Base-by-base conservation (phyloP, 2,329 filamentous ascomycete genomes). In the Coniochaeta pulveracea region DNA sequence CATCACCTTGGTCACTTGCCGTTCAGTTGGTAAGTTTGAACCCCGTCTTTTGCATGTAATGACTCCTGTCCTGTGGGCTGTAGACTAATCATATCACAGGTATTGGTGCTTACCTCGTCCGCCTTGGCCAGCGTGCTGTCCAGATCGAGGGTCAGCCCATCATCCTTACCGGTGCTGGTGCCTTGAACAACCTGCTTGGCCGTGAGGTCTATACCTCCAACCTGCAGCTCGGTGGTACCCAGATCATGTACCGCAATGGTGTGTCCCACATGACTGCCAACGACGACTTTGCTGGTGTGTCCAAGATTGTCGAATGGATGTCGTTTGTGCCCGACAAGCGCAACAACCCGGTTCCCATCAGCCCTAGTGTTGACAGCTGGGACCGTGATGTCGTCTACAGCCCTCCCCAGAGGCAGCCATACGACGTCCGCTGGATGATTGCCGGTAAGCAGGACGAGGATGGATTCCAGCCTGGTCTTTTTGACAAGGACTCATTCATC, bases 181-280 rank as follows among this genome's bases (percentile, higher is more conserved):
- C 91, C 38, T 81, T 98, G 57, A 98, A 98, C 76, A 98, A 96
- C 66, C 71, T 98, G 49, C 77, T 98, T 40, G 91, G 91, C 51
- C 86, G 93, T 47, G 91, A 98, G 61, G 89, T 98, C 19, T 98
- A 98, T 67, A 95, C 91, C 16, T 96, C 91, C 40, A 98, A 98
- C 72, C 64, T 98, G 53, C 91, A 98, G 69, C 85, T 98, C 44
- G 91, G 91, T 77, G 91, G 91, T 48, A 98, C 91, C n/a, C 91
- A 98, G 63, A 98, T 98, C 72, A 98, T 98, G 91, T 96, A 98
- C 76, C 88, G 85, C 66, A 98, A 98, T 57, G 91, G 91, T 76
- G 91, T 98, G 26, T 96, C 91, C 15, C 91, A 98, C 68, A 89
- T 96, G 84, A 95, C 89, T 46, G 91, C 91, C 50, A 83, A 81